These are phyloP conservation scores for Chamaenerion angustifolium DNA, from an alignment of 345 rosid species.

Conservation along the genomic window DNA sequence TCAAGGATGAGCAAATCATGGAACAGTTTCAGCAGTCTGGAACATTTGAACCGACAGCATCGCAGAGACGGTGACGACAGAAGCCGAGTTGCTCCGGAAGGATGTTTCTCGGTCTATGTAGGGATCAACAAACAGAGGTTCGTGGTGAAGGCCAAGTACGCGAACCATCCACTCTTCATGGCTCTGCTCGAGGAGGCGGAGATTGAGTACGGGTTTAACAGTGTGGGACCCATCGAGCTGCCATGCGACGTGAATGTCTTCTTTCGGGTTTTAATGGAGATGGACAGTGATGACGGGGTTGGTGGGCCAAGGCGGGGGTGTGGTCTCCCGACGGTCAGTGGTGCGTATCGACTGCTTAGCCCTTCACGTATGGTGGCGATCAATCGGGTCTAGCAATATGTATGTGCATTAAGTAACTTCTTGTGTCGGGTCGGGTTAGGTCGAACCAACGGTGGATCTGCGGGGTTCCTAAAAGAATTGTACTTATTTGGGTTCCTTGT, in stretches of 20 bases:
- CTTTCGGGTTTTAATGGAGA: constrained; percentile 24
- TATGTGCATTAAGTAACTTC: background rate
- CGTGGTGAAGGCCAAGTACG: constrained; percentile 35
- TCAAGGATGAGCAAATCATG: constrained; percentile 45
- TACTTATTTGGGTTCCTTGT: too few relatives aligned
- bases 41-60: background rate
- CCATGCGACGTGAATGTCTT: constrained; percentile 53
- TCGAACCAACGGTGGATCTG: too few relatives aligned
- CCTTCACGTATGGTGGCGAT: constrained; percentile 20
- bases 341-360: constrained; percentile 25
- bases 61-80: constrained; percentile 2
- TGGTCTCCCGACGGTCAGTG: constrained; percentile 21
- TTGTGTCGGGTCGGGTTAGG: too few relatives aligned
- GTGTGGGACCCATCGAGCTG: constrained; percentile 43
- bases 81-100: constrained; percentile 28
- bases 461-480: too few relatives aligned
- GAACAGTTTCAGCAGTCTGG: constrained; percentile 1
- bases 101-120: constrained; percentile 58
- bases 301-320: background rate
- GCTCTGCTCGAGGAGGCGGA: constrained; percentile 55
- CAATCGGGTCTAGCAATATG: constrained; percentile 10
- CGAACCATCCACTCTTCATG: constrained; percentile 50
- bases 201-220: constrained; percentile 39
- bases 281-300: constrained; percentile 10
- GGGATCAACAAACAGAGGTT: constrained; percentile 48